Evolutionary conservation across 768 basidiomycete species (phyloP).

Genomic region (Lentinula guzmanii): DNA sequence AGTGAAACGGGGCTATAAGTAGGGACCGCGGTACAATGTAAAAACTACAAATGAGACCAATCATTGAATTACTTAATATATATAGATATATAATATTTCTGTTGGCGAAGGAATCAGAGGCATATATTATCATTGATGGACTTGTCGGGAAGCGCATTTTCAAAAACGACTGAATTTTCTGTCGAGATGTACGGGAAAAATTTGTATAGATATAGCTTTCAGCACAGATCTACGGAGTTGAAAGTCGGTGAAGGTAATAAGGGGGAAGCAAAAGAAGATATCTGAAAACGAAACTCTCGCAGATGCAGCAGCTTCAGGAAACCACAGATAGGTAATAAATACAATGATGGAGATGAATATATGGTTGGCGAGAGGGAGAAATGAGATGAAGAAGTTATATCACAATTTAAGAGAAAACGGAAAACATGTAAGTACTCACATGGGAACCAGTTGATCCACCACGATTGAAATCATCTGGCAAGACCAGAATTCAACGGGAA

Average conservation of each 20-base stretch:
- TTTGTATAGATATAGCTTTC: not conserved
- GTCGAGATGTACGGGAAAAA: not conserved
- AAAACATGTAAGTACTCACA: not conserved
- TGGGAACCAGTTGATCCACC: not conserved
- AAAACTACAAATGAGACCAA: too few species aligned
- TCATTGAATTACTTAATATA: too few species aligned
- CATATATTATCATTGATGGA: too few species aligned
- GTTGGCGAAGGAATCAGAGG: too few species aligned
- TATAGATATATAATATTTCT: too few species aligned
- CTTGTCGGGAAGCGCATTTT: too few species aligned
- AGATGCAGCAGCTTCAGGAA: not conserved
- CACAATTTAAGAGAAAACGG: not conserved
- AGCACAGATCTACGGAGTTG: not conserved
- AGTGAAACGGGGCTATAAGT: not conserved
- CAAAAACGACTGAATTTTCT: too few species aligned
- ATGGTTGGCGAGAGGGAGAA: not conserved
- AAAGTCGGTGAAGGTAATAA: not conserved
- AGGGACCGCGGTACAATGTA: not conserved
- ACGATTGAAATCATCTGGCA: not conserved
- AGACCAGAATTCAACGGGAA: not conserved
- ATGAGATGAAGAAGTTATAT: not conserved
- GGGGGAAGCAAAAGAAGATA: not conserved
- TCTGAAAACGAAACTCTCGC: not conserved
- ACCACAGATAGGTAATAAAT: not conserved
- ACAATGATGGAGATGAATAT: not conserved